Evolutionary conservation across 2,329 filamentous ascomycete genomes (phyloP), one percentile per base, ranked within the genome.

Genomic region (Sclerotinia spermophila): DNA sequence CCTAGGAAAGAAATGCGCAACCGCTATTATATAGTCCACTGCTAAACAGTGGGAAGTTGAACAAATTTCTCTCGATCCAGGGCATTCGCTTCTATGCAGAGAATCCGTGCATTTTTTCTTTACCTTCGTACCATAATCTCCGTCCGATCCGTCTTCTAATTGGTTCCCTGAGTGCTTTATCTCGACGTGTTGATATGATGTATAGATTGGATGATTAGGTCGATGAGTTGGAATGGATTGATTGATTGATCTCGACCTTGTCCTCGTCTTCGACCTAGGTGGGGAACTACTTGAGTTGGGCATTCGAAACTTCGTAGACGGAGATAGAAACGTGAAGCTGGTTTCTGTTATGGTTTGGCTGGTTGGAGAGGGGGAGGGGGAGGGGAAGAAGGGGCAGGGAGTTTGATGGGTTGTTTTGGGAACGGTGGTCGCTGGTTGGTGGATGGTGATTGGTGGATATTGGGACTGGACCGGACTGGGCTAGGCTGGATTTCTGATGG

Each of bases 281-380:
- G 2, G 48, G 7, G n/a, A 5, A 53, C 48, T 6, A 3, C 5
- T 30, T 27, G 17, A 7, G n/a, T n/a, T 17, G 48, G 13, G 17
- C 13, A n/a, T n/a, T n/a, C n/a, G n/a, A n/a, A n/a, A n/a, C n/a
- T n/a, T 27, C 2, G 5, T 27, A 15, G 0, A 53, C 8, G 5
- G 48, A n/a, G 0, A 17, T 30, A 17, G 48, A 24, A 45, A 53
- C 6, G 2, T 6, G n/a, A 15, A 27, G 27, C 1, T 27, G 13
- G n/a, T 53, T 17, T 53, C 6, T n/a, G n/a, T n/a, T n/a, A n/a
- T n/a, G n/a, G n/a, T n/a, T 55, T 3, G 1, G 53, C 4, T 55
- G 27, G 7, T 15, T 55, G 3, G 51, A 24, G 48, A 27, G 13
- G n/a, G 45, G 21, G 44, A 24, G 24, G 7, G n/a, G 5, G 48